Conservation (phyloP, 2,329 filamentous ascomycete species). For the Lachnellula hyalina region DNA sequence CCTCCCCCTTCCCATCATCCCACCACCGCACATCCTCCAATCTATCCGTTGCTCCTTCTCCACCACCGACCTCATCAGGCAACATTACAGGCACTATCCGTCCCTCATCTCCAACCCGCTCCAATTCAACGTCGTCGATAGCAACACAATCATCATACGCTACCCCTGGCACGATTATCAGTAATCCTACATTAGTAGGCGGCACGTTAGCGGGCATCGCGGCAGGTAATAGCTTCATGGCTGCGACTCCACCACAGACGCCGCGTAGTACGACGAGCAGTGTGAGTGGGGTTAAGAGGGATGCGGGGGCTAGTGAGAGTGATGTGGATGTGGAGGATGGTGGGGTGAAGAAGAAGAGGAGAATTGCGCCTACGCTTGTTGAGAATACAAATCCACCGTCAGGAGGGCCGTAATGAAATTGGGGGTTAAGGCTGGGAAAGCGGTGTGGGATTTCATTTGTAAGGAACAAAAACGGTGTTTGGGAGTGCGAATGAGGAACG, state of each 20-base stretch:
- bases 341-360: slow-evolving; percentile 57
- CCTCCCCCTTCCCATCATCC: slow-evolving; percentile 46
- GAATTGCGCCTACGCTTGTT: slow-evolving; percentile 64
- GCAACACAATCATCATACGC: slow-evolving; percentile 56
- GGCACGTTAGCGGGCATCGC: slow-evolving; percentile 73
- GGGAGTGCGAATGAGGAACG: background rate
- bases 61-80: slow-evolving; percentile 37
- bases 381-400: background rate
- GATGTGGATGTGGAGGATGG: slow-evolving; percentile 42
- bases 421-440: background rate
- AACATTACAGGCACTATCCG: slow-evolving; percentile 32
- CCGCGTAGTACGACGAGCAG: slow-evolving; percentile 59
- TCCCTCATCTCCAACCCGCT: slow-evolving; percentile 73
- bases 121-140: slow-evolving; percentile 80
- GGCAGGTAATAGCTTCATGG: slow-evolving; percentile 54
- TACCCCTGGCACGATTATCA: slow-evolving; percentile 48
- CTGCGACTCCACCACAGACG: slow-evolving; percentile 84
- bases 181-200: slow-evolving; percentile 73
- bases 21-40: slow-evolving; percentile 53
- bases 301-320: slow-evolving; percentile 44
- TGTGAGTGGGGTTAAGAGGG: slow-evolving; percentile 51
- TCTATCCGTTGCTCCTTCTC: slow-evolving; percentile 52
- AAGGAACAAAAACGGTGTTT: background rate
- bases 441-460: background rate
- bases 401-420: background rate